Evolutionary conservation across 306 rosid genomes (phyloP), one percentile per base, ranked within the genome.

Genomic region (Trifolium repens): DNA sequence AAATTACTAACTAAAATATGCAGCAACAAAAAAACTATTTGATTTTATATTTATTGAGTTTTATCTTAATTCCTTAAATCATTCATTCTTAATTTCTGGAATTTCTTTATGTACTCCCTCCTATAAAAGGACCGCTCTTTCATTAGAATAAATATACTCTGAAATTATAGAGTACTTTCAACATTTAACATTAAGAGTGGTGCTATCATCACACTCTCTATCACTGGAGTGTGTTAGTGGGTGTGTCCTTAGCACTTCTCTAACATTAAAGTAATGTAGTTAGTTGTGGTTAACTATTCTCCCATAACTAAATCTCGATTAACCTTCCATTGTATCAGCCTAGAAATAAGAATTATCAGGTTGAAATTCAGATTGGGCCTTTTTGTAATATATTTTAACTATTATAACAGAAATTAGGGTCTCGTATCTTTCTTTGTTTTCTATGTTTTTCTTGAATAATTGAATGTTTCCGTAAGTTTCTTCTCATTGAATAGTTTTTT

Each of bases 1-100:
- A 61, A 71, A 22, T 63, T 43, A 27, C 44, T 70, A 52, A 77
- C 43, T 15, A 27, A 16, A 54, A 53, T 7, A 64, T 63, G 27
- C 43, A n/a, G 63, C 42, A 35, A 35, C 1, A 7, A 7, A 34
- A 34, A 35, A 35, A 47, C 47, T 43, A 43, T 10, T 43, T 43
- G 15, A 43, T 43, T 43, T 43, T 43, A 43, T 43, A 12, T 43
- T 43, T 43, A 43, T 43, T 12, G 14, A 9, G 15, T 43, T 43
- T 43, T 10, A 43, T 43, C 10, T 43, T 43, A 10, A 43, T 43
- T 43, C 49, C 49, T 9, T 43, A 11, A 43, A 10, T 43, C 49
- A 42, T 11, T 40, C 44, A 35, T 7, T 35, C 47, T 43, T 43
- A 43, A 43, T 43, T 11, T 43, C 14, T 43, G 47, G 47, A 43